Evolutionary conservation across 1,139 yeast species (phyloP).

Genomic region (Taphrina sp.): DNA sequence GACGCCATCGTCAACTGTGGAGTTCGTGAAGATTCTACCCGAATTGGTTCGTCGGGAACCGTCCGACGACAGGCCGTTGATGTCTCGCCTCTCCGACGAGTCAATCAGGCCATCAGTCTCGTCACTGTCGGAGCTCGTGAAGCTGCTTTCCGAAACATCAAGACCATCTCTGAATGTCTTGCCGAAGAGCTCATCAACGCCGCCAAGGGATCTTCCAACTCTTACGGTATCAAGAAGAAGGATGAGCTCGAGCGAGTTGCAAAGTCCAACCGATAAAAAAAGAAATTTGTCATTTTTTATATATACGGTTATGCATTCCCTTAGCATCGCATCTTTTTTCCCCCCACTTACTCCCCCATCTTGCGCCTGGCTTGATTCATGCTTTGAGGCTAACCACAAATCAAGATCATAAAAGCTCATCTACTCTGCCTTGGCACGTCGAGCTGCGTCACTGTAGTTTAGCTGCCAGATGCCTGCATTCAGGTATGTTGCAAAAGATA

Average conservation of each 20-base stretch:
- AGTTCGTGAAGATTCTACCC: conserved; percentile 99
- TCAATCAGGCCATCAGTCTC: conserved; percentile 97
- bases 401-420: background rate
- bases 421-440: conserved; percentile 2
- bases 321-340: too few relatives aligned
- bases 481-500: conserved; percentile 33
- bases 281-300: too few relatives aligned
- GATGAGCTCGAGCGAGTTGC: conserved; percentile 58
- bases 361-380: too few relatives aligned
- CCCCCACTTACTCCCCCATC: too few relatives aligned
- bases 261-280: conserved; percentile 21
- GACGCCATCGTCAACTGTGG: conserved; percentile 99
- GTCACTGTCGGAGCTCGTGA: conserved; percentile 99
- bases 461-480: conserved; percentile 29
- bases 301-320: too few relatives aligned
- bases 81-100: conserved; percentile 99
- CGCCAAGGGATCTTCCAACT: conserved; percentile 99
- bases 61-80: conserved; percentile 99
- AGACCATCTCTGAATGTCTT: conserved; percentile 99
- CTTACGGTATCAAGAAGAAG: conserved; percentile 99
- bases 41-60: conserved; percentile 99
- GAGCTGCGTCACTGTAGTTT: conserved; percentile 21
- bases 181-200: conserved; percentile 99
- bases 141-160: conserved; percentile 99
- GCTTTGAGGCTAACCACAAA: too few relatives aligned